phyloP scores from a whole-genome alignment of 2,329 filamentous ascomycete genomes.

The Lasiodiplodia citricola region DNA sequence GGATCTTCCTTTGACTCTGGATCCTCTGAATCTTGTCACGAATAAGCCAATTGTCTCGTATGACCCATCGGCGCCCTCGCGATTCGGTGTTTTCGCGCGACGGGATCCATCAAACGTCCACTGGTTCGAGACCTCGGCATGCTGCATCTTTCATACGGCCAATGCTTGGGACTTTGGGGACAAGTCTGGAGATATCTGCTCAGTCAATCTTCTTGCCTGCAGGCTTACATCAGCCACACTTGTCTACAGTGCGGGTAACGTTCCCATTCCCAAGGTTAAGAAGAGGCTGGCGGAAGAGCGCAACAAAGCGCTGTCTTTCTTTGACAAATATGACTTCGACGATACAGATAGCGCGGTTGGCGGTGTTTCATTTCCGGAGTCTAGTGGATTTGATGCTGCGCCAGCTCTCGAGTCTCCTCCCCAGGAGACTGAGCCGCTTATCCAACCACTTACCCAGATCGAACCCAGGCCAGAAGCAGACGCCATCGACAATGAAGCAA shows the following conservation, averaged over 20 bases:
- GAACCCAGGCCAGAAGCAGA: neutral
- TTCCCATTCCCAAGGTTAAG: conserved; percentile 56
- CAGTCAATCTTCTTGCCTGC: conserved; percentile 69
- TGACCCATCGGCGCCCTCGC: conserved; percentile 60
- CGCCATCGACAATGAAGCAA: neutral
- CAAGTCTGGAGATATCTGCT: conserved; percentile 38
- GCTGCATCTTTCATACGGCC: conserved; percentile 74
- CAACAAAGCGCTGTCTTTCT: conserved; percentile 51
- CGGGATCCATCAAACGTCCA: conserved; percentile 61
- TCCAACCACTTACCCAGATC: neutral
- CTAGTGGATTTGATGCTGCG: conserved; percentile 35
- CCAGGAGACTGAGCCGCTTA: conserved; percentile 28
- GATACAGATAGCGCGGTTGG: conserved; percentile 32
- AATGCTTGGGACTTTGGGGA: conserved; percentile 68
- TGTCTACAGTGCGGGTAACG: conserved; percentile 68
- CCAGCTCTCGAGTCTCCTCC: conserved; percentile 32
- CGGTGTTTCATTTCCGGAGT: neutral
- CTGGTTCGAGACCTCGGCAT: conserved; percentile 72
- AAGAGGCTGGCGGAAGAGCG: conserved; percentile 20
- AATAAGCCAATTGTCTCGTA: conserved; percentile 65
- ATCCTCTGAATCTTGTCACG: conserved; percentile 65
- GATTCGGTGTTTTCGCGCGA: conserved; percentile 72
- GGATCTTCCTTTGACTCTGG: conserved; percentile 70
- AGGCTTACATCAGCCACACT: conserved; percentile 69
- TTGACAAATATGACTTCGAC: conserved; percentile 48